These are phyloP conservation scores for Hyparrhenia diplandra DNA, from an alignment of 176 grass and related monocot species.

Conservation along the genomic window DNA sequence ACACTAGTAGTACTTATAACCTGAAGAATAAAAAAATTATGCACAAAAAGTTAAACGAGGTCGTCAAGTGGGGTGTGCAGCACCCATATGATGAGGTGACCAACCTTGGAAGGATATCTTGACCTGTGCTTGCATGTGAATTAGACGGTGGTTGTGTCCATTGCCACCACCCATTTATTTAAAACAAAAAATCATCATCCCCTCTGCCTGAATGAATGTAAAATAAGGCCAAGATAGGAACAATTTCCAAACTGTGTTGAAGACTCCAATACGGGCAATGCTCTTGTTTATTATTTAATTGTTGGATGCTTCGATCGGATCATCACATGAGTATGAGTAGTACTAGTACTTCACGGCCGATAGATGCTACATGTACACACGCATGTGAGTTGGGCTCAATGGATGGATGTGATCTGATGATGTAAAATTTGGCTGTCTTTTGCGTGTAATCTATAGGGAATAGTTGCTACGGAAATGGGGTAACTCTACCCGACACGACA, in stretches of 20 bases:
- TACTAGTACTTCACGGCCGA: background rate
- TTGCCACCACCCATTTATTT: background rate
- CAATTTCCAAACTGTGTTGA: conserved; percentile 4
- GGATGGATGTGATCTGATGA: background rate
- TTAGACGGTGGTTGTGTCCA: conserved; percentile 16
- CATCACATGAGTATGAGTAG: background rate
- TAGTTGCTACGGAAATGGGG: background rate
- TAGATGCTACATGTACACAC: background rate
- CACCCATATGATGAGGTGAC: conserved; percentile 34
- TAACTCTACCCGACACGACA: conserved; percentile 25
- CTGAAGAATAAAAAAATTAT: background rate
- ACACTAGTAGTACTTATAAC: background rate
- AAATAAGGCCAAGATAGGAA: background rate
- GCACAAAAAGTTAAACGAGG: background rate
- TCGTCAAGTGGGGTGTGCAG: conserved; percentile 14
- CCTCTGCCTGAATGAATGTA: background rate
- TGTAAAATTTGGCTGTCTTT: conserved; percentile 16
- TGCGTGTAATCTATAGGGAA: background rate
- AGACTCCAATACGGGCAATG: background rate
- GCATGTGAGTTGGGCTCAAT: background rate
- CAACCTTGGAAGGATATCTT: conserved; percentile 17
- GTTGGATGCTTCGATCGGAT: conserved; percentile 4
- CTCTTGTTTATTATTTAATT: background rate
- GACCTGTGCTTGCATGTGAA: conserved; percentile 19
- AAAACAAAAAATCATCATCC: background rate